Evolutionary conservation across 768 basidiomycete genomes (phyloP).

Genomic region (Crucibulum laeve): DNA sequence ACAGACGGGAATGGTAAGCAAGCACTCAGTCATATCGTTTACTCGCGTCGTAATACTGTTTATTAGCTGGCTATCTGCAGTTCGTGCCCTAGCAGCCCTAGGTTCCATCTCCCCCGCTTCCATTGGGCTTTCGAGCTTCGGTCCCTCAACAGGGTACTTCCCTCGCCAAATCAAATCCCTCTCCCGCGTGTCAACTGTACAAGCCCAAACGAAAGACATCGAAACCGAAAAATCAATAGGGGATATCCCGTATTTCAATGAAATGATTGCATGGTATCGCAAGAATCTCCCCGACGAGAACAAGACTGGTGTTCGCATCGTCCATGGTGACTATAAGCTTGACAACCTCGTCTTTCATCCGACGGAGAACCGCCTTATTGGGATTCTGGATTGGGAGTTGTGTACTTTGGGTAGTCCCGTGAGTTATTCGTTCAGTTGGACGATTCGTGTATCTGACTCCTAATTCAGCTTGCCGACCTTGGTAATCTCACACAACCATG

Average conservation of each 20-base stretch:
- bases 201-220: constrained; percentile 64
- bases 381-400: constrained; percentile 96
- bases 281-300: constrained; percentile 72
- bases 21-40: neutral
- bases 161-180: constrained; percentile 91
- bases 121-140: constrained; percentile 70
- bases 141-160: constrained; percentile 78
- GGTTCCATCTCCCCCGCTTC: constrained; percentile 57
- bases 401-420: constrained; percentile 93
- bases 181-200: constrained; percentile 73
- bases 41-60: neutral
- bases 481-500: constrained; percentile 89
- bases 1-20: constrained; percentile 68
- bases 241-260: constrained; percentile 69
- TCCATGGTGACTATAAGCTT: constrained; percentile 98
- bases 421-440: constrained; percentile 17
- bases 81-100: constrained; percentile 66
- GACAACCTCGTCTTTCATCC: constrained; percentile 96
- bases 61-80: constrained; percentile 72
- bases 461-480: constrained; percentile 72
- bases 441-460: constrained; percentile 2
- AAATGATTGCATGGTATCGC: constrained; percentile 75
- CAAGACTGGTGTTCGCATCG: constrained; percentile 75
- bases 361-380: constrained; percentile 87
- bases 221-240: constrained; percentile 60